Base-by-base conservation (phyloP, 257 asterid species). In the Salvia rosmarinus region DNA sequence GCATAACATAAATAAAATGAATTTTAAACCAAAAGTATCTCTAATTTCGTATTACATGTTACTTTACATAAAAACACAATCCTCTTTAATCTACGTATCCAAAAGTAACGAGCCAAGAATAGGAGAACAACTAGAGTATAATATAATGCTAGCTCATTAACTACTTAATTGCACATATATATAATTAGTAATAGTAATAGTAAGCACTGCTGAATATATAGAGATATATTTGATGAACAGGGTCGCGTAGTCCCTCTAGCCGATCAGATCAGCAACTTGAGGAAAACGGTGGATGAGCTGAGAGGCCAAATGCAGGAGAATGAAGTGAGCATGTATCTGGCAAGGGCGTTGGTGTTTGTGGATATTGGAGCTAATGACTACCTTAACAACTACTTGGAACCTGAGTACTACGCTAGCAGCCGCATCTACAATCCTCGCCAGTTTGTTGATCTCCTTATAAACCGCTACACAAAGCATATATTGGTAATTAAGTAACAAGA, bases 371-470 rank as follows among this genome's bases (percentile, higher is more conserved):
- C 67, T 5, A 71, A 77, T 23, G 74, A 71, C 19, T 77, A 71
- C 65, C n/a, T 58, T 9, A 65, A 65, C 56, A 77, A 71, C 52
- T 64, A 71, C 52, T 0, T 64, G 60, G 5, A 0, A 3, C 70
- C 74, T 25, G 2, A 0, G 7, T 0, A 0, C 0, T 63, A 28
- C 62, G 16, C 0, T n/a, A 62, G 62, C 16, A 63, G 63, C 70
- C 39, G 1, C 44, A 32, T 50, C 9, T 58, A 56, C 34, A 59
- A 2, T 49, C 70, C 70, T 57, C 35, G 23, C 9, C 17, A 56
- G 37, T 77, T 34, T 57, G 57, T 44, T 14, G 77, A 77, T 65
- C 70, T 77, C 34, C 81, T 77, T 70, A 37, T 65, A 50, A 49
- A 65, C 2, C 70, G 16, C 55, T 71, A 64, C 64, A 20, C 6